Evolutionary conservation across 2,329 filamentous ascomycete species (phyloP).

Genomic region (Knoxdaviesia capensis): DNA sequence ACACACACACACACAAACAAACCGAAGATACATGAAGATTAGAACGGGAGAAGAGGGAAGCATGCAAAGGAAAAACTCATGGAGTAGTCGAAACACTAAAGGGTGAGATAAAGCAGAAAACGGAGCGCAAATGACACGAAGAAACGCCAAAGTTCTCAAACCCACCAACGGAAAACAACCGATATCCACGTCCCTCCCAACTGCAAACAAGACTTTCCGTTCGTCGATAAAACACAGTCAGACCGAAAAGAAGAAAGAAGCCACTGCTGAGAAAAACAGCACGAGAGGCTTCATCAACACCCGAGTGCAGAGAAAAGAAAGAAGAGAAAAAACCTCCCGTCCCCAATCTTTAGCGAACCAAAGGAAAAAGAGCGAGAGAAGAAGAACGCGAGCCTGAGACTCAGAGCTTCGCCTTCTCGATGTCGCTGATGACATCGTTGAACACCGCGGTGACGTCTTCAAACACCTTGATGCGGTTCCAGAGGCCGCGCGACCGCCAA

Average conservation of each 20-base stretch:
- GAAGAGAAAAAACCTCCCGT: conserved; percentile 4
- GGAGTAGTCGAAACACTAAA: too few relatives aligned
- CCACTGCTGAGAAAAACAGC: background rate
- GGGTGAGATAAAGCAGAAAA: too few relatives aligned
- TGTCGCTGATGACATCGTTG: conserved; percentile 53
- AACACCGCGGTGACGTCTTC: conserved; percentile 46
- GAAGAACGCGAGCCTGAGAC: background rate
- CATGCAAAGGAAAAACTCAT: too few relatives aligned
- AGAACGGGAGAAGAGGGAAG: too few relatives aligned
- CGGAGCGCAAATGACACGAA: background rate
- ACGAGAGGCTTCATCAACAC: background rate
- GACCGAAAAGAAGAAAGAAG: background rate
- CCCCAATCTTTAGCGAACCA: conserved; percentile 3
- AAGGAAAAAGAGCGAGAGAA: background rate
- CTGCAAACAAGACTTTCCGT: conserved; percentile 2
- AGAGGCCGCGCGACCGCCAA: conserved; percentile 61
- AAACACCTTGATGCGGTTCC: conserved; percentile 63
- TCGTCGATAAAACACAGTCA: background rate
- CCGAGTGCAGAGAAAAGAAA: background rate
- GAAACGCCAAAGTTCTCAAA: background rate
- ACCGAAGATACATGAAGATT: too few relatives aligned
- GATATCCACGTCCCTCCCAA: conserved; percentile 2
- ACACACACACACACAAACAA: too few relatives aligned
- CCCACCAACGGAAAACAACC: conserved; percentile 5
- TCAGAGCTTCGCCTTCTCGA: conserved; percentile 27